phyloP scores from a whole-genome alignment of 2,329 filamentous ascomycete genomes.

The Fusarium robinianum region DNA sequence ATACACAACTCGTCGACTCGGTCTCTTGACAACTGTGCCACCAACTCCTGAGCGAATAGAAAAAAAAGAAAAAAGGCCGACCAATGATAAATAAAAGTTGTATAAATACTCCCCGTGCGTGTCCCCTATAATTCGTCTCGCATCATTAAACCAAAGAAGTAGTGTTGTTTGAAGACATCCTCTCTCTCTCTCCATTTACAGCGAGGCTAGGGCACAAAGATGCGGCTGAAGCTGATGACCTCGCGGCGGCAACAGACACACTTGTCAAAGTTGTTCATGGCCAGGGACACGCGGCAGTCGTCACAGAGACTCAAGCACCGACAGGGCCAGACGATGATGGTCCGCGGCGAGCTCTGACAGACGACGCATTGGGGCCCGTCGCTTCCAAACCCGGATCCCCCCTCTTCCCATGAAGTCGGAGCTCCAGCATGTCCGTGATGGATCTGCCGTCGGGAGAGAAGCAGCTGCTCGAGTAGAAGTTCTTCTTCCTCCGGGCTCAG shows the following conservation, averaged over 20 bases:
- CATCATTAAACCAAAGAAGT: neutral
- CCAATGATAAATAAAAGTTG: slow-evolving; percentile 5
- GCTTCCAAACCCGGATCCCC: slow-evolving; percentile 71
- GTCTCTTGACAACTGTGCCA: slow-evolving; percentile 9
- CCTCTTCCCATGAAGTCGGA: slow-evolving; percentile 64
- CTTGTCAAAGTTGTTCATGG: slow-evolving; percentile 96
- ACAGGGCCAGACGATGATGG: slow-evolving; percentile 95
- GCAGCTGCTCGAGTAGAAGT: slow-evolving; percentile 62
- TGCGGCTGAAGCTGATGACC: slow-evolving; percentile 84
- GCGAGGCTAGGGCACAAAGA: slow-evolving; percentile 75
- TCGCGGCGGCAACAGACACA: slow-evolving; percentile 93
- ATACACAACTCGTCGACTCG: slow-evolving; percentile 3
- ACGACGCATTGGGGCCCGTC: slow-evolving; percentile 88
- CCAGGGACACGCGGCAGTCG: slow-evolving; percentile 89
- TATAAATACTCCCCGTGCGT: slow-evolving; percentile 37
- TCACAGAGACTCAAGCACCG: slow-evolving; percentile 93
- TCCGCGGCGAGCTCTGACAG: slow-evolving; percentile 83
- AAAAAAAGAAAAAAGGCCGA: slow-evolving; percentile 4
- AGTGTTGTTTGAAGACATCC: too few species aligned
- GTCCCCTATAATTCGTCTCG: slow-evolving; percentile 2
- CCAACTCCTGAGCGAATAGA: slow-evolving; percentile 20
- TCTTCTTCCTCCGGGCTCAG: slow-evolving; percentile 63
- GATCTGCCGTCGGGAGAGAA: slow-evolving; percentile 55
- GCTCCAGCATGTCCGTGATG: slow-evolving; percentile 15
- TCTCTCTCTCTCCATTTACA: too few species aligned